Evolutionary conservation across 352 stramenopile genomes (phyloP), one percentile per base, ranked within the genome.

Genomic region (Globisporangium yorkense): DNA sequence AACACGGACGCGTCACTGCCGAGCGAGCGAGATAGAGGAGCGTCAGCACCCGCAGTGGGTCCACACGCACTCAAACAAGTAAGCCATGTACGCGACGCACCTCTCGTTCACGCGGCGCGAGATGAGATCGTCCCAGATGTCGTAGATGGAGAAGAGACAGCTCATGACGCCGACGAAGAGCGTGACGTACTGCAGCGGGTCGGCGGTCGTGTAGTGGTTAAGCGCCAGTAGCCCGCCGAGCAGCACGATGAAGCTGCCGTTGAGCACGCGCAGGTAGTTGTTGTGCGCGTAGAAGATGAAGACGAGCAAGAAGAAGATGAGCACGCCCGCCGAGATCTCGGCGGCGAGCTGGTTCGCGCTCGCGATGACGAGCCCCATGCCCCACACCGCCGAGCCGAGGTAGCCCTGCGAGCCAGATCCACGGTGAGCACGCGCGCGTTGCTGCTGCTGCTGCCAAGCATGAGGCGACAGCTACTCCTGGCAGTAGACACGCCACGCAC

Each of bases 81-180:
- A 24, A 54, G n/a, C 10, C 48, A 49, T 41, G 40, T 45, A 49
- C 44, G 20, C 43, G 5, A 12, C 31, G 21, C 24, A 79, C 70
- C 71, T 95, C 50, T 92, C 84, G 61, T 95, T 92, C 18, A 94
- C 75, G 40, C 87, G 80, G 21, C 87, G 84, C 41, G 82, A 90
- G 71, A 96, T 94, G 64, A 96, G 80, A 61, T 96, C 87, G 68
- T 96, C 87, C 75, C 82, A 95, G 51, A 95, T 95, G 65, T 96
- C 87, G 64, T 96, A 96, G 59, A 96, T 85, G 27, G 85, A 93
- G 65, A 95, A 96, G 56, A 94, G 78, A 56, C 87, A 93, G 75
- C 84, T 94, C 87, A 96, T 96, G 74, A 94, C 85, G 43, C 87
- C 87, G 18, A 96, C 58, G 54, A 96, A 93, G 54, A 96, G 83